Conservation (phyloP, 768 basidiomycete species). For the Mycena albidolilacea region DNA sequence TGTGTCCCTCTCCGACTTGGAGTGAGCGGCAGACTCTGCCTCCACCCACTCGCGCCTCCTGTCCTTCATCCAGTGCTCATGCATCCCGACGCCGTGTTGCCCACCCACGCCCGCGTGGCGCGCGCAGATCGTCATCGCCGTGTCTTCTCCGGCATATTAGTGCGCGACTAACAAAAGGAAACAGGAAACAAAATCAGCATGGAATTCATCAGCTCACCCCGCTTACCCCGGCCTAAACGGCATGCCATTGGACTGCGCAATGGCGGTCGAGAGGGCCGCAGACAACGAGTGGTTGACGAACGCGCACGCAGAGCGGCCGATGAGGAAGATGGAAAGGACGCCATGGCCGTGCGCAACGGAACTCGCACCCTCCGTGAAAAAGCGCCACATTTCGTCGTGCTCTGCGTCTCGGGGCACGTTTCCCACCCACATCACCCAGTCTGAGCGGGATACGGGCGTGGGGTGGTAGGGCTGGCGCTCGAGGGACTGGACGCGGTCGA, state of each 20-base stretch:
- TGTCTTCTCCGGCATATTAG: constrained; percentile 87
- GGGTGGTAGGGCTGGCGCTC: constrained; percentile 75
- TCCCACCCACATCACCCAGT: constrained; percentile 59
- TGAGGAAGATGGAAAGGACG: constrained; percentile 90
- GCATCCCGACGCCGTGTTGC: too few species aligned
- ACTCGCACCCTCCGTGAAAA: constrained; percentile 66
- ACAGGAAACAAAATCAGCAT: not conserved
- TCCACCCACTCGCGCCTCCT: too few species aligned
- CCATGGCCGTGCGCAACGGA: constrained; percentile 48
- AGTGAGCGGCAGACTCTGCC: too few species aligned
- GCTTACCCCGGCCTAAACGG: constrained; percentile 83
- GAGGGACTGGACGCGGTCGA: not conserved
- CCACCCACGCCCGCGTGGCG: too few species aligned
- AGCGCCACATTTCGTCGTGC: constrained; percentile 87
- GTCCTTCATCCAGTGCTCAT: too few species aligned
- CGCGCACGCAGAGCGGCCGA: constrained; percentile 91
- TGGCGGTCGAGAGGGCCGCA: constrained; percentile 73
- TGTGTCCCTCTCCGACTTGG: constrained; percentile 42
- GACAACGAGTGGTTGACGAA: constrained; percentile 90
- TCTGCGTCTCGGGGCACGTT: constrained; percentile 89
- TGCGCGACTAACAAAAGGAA: constrained; percentile 41
- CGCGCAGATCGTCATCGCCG: constrained; percentile 86
- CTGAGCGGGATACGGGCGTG: constrained; percentile 80
- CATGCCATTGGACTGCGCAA: constrained; percentile 78
- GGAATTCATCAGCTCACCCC: constrained; percentile 77